Evolutionary conservation across 2,329 filamentous ascomycete species (phyloP).

Genomic region (Metarhizium anisopliae): DNA sequence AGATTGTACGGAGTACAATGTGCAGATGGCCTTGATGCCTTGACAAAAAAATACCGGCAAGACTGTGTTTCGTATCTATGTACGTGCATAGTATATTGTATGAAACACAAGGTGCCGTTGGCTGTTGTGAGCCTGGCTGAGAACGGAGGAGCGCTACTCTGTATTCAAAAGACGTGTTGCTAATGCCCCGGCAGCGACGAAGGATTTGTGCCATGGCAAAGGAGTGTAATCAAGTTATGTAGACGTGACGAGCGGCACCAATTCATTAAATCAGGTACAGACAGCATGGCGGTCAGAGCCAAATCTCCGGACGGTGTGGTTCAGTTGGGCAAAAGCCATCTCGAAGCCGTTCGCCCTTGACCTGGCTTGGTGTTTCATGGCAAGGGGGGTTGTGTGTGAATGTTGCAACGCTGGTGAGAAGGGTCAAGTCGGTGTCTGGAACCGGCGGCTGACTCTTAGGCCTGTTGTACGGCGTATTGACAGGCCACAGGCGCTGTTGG

Average conservation of each 20-base stretch:
- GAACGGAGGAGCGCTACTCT: no score
- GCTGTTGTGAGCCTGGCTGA: no score
- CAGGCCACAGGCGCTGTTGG: no score
- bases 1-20: background rate
- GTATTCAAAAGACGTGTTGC: no score
- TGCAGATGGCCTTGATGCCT: background rate
- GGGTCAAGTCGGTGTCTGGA: background rate
- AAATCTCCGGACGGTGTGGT: background rate
- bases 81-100: background rate
- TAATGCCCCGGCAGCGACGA: no score
- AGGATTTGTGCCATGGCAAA: background rate
- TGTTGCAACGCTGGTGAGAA: background rate
- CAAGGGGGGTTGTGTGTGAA: constrained; percentile 2
- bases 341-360: background rate
- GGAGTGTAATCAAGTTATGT: no score
- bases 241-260: background rate
- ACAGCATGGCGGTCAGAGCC: background rate
- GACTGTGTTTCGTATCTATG: background rate
- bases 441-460: no score
- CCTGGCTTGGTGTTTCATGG: constrained; percentile 1
- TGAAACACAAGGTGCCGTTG: no score
- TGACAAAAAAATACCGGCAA: background rate
- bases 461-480: no score
- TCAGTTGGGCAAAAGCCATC: background rate
- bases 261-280: background rate